Base-by-base conservation (phyloP, 306 rosid species). In the Malus orientalis region DNA sequence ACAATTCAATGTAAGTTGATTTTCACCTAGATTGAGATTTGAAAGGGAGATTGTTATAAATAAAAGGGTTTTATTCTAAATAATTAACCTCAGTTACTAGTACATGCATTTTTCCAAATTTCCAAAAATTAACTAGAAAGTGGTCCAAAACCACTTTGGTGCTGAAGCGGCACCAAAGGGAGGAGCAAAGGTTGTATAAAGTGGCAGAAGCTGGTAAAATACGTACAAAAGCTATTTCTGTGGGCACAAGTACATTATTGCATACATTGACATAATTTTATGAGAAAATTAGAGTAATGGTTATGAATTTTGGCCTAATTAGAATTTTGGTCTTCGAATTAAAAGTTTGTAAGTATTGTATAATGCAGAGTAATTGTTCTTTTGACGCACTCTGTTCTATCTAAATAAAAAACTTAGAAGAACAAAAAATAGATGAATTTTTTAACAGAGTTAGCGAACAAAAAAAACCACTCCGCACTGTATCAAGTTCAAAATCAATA, bases 191-290 rank as follows among this genome's bases (percentile, higher is more conserved):
- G 67, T 60, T 61, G 80, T 45, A 49, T 23, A 15, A 6, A 58
- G 75, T 19, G 8, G 65, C 59, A 38, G 55, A 75, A 75, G 80
- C 22, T 29, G 64, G 62, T 38, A 54, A 47, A 79, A 75, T 78
- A 58, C 76, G 74, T 78, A 77, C 71, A 51, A 69, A 64, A 22
- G 72, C 53, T 40, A 69, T 80, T 87, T 70, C 87, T 83, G 85
- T 88, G 91, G 91, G 87, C 89, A 23, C 81, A 81, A 79, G 82
- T 80, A 71, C 74, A 73, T 42, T 18, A 69, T 77, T 78, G 58
- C 67, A 30, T 32, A n/a, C 69, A 69, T 36, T 36, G 70, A 3
- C 67, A 36, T 61, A 68, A 62, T 55, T 65, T 66, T 55, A 13
- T 6, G 40, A 36, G 9, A 36, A 36, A 6, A 36, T 36, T 36